Percentiles rank a stretch among this genome's conserved stretches.
These are phyloP conservation scores for Aaosphaeria pasadenensis DNA, from an alignment of 2,329 filamentous ascomycete species.

Conservation along the genomic window DNA sequence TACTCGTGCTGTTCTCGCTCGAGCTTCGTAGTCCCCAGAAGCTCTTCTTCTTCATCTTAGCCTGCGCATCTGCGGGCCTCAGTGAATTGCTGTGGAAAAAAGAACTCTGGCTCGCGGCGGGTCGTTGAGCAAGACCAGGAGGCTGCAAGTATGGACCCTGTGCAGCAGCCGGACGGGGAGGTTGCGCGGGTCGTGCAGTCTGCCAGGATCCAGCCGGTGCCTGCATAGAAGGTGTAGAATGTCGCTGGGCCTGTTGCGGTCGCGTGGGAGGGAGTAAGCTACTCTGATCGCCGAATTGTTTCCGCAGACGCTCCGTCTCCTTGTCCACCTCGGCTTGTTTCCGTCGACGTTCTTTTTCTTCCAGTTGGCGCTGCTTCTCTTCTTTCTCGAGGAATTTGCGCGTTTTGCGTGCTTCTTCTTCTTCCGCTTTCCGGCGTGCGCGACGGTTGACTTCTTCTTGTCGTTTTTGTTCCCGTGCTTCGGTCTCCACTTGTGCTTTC, in stretches of 20 bases:
- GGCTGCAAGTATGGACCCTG: conserved; percentile 31
- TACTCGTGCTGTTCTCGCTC: conserved; percentile 27
- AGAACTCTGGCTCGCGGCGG: conserved; percentile 28
- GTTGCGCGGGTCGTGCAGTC: conserved; percentile 9
- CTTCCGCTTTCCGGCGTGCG: conserved; percentile 58
- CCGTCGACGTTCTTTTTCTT: conserved; percentile 59
- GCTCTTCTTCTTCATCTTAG: conserved; percentile 34
- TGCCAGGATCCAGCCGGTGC: conserved; percentile 4
- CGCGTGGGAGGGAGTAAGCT: conserved; percentile 20
- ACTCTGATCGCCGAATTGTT: conserved; percentile 58
- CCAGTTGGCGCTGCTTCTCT: conserved; percentile 60
- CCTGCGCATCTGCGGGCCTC: conserved; percentile 19
- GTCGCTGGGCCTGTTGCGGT: conserved; percentile 10
- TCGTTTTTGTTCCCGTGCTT: conserved; percentile 48
- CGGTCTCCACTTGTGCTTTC: conserved; percentile 42
- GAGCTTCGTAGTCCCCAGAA: conserved; percentile 35
- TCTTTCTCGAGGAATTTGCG: conserved; percentile 32
- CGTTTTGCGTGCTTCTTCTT: conserved; percentile 48
- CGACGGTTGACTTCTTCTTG: conserved; percentile 43
- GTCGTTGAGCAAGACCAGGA: conserved; percentile 14
- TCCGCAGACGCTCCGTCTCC: conserved; percentile 73
- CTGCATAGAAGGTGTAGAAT: conserved; percentile 10
- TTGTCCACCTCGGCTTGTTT: conserved; percentile 58
- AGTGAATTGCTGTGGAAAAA: conserved; percentile 32
- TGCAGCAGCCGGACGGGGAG: conserved; percentile 1